Conservation (phyloP, 129 eudicot genomes). For the Cynara cardunculus region DNA sequence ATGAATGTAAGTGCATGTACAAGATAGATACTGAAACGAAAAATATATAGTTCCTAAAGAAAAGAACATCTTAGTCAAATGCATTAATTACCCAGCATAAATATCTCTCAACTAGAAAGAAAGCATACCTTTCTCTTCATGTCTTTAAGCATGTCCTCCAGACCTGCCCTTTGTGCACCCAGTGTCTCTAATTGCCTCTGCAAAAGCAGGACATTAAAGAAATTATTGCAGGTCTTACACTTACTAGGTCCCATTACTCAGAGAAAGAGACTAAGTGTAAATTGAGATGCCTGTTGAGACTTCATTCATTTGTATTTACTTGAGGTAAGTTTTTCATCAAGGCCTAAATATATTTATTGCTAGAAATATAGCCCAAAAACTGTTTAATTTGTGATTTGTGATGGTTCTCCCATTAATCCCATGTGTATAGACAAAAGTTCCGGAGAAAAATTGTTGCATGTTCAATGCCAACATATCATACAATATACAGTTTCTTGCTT, state of each 20-base stretch:
- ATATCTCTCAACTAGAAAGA: neutral
- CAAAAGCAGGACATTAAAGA: slow-evolving; percentile 6
- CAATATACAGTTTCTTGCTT: neutral
- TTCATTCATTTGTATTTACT: neutral
- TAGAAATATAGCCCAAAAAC: neutral
- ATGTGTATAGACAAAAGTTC: neutral
- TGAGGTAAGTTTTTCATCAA: neutral
- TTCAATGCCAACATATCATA: neutral
- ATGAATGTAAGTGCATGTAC: neutral
- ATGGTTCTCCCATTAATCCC: neutral
- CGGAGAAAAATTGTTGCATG: neutral
- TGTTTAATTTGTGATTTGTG: neutral
- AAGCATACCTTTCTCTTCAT: slow-evolving; percentile 78
- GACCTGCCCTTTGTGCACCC: slow-evolving; percentile 89
- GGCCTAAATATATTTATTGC: neutral
- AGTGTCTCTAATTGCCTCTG: slow-evolving; percentile 85
- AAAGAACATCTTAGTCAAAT: neutral
- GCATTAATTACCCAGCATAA: neutral
- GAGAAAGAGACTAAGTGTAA: neutral
- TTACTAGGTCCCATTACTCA: neutral
- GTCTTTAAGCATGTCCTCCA: slow-evolving; percentile 95
- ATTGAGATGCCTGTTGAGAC: neutral
- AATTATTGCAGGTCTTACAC: neutral
- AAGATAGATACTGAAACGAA: neutral
- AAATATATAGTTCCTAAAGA: neutral